phyloP scores from a whole-genome alignment of 139 green algal species.

The Asterochloris erici region DNA sequence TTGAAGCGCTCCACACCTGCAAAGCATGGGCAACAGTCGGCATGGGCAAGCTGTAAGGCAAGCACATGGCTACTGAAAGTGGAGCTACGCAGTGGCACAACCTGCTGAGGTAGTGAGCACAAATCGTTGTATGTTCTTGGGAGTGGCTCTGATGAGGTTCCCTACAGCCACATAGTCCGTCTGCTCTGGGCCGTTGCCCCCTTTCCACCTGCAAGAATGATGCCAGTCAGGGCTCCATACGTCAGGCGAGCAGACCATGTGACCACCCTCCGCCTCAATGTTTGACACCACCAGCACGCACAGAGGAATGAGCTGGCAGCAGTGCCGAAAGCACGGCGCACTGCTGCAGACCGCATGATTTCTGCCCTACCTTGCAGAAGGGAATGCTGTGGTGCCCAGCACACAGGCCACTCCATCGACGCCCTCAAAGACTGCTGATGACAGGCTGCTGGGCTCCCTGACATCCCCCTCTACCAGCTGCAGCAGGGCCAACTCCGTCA shows the following conservation, averaged over 20 bases:
- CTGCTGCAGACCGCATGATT: background rate
- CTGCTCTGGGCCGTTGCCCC: slow-evolving; percentile 75
- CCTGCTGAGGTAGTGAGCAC: slow-evolving; percentile 76
- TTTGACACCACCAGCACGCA: too few relatives aligned
- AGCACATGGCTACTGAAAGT: too few relatives aligned
- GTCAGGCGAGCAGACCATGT: too few relatives aligned
- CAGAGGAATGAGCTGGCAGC: background rate
- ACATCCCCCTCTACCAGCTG: slow-evolving; percentile 19
- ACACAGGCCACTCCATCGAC: slow-evolving; percentile 64
- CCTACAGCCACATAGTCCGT: slow-evolving; percentile 67
- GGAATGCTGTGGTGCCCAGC: slow-evolving; percentile 90
- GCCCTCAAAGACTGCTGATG: slow-evolving; percentile 29
- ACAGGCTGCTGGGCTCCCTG: background rate
- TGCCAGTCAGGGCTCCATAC: too few relatives aligned
- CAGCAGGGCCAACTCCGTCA: background rate
- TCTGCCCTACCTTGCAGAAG: slow-evolving; percentile 37
- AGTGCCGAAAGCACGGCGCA: too few relatives aligned
- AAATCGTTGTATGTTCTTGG: slow-evolving; percentile 71
- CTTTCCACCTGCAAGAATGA: slow-evolving; percentile 71
- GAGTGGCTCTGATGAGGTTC: slow-evolving; percentile 72
- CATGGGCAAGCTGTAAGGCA: too few relatives aligned
- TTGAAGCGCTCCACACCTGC: slow-evolving; percentile 71
- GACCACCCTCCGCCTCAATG: too few relatives aligned
- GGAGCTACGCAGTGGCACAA: too few relatives aligned
- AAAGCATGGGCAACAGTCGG: too few relatives aligned